Evolutionary conservation across 768 basidiomycete genomes (phyloP).

Genomic region (Psilocybe subaeruginosa): DNA sequence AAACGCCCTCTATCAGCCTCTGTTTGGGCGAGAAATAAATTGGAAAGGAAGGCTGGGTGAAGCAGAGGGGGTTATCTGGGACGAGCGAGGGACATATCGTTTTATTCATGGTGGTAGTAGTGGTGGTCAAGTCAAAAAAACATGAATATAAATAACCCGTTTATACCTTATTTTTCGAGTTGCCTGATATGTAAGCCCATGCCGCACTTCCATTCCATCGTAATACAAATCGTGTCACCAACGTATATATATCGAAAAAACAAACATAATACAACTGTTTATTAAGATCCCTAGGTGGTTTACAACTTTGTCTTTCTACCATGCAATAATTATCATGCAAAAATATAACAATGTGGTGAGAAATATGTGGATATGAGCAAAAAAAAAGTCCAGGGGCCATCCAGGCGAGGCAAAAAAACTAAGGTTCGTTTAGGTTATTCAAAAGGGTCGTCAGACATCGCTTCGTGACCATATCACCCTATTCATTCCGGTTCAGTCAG

Average conservation of each 20-base stretch:
- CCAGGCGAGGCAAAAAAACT: constrained; percentile 23
- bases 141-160: not conserved
- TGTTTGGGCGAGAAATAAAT: constrained; percentile 57
- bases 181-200: not conserved
- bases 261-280: constrained; percentile 27
- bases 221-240: not conserved
- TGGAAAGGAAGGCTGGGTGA: constrained; percentile 39
- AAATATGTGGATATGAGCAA: constrained; percentile 32
- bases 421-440: constrained; percentile 83
- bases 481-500: constrained; percentile 27
- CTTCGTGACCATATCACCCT: constrained; percentile 99
- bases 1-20: constrained; percentile 54
- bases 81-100: constrained; percentile 36
- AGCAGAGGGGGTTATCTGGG: constrained; percentile 40
- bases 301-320: constrained; percentile 32
- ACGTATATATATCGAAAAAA: constrained; percentile 1
- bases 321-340: constrained; percentile 33
- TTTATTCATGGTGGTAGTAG: constrained; percentile 35
- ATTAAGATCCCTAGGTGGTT: constrained; percentile 29
- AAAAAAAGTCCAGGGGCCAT: constrained; percentile 21
- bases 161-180: constrained; percentile 4
- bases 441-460: constrained; percentile 88
- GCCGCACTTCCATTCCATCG: not conserved
- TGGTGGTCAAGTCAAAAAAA: constrained; percentile 13
- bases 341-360: constrained; percentile 31